Percentiles rank a stretch among this genome's conserved stretches.
Conservation (phyloP, 192 early-diverging fungal genomes). For the Mortierella hygrophila region DNA sequence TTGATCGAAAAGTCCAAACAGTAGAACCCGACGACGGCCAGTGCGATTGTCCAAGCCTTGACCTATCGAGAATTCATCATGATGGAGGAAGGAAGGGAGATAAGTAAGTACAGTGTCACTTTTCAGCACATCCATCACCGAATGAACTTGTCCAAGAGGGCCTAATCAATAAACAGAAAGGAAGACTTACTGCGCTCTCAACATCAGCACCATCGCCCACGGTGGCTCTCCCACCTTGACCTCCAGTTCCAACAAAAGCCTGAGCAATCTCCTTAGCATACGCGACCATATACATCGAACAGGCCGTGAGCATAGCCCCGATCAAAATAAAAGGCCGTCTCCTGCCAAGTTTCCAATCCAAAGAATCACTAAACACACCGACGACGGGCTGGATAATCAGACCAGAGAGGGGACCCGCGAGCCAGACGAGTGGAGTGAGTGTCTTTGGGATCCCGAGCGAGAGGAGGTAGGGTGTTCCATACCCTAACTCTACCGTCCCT, state of each 20-base stretch:
- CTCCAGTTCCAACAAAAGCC: constrained; percentile 16
- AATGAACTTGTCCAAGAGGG: not conserved
- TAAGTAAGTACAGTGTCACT: too few relatives aligned
- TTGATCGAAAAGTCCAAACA: constrained; percentile 96
- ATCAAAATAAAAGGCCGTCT: constrained; percentile 88
- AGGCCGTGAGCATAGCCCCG: constrained; percentile 71
- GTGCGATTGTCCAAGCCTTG: constrained; percentile 66
- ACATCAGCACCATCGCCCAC: constrained; percentile 1
- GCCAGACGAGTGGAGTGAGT: constrained; percentile 81
- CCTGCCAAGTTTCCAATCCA: constrained; percentile 78
- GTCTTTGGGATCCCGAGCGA: constrained; percentile 73
- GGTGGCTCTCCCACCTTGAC: not conserved
- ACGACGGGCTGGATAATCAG: constrained; percentile 81
- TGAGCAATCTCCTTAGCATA: constrained; percentile 77
- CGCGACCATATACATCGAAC: constrained; percentile 79
- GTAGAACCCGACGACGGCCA: constrained; percentile 89
- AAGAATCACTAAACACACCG: constrained; percentile 86
- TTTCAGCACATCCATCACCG: too few relatives aligned
- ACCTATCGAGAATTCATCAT: constrained; percentile 10
- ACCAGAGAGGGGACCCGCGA: constrained; percentile 84
- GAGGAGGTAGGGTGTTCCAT: constrained; percentile 81
- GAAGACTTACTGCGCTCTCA: not conserved
- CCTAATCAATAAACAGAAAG: not conserved
- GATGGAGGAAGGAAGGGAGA: not conserved
- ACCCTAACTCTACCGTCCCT: constrained; percentile 85